Evolutionary conservation across 306 rosid species (phyloP), one percentile per base, ranked within the genome.

Genomic region (Spatholobus suberectus): DNA sequence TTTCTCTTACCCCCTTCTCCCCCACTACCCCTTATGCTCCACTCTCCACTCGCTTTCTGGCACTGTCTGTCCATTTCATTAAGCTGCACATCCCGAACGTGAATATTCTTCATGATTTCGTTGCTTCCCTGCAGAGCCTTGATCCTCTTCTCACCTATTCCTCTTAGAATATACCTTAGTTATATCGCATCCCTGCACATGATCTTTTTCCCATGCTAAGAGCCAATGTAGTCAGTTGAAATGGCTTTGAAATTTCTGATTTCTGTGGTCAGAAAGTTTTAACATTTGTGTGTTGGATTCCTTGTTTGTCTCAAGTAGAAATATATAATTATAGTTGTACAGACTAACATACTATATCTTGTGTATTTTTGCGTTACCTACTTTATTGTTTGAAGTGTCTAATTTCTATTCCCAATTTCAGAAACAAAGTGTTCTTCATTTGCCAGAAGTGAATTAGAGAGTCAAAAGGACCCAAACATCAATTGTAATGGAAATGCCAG

Each of bases 371-470:
- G 63, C 61, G 54, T 65, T 77, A 12, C 67, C 76, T 59, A 70
- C 15, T 44, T 38, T 71, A 8, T 57, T 69, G n/a, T 63, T 59
- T 40, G 35, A 76, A 72, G 76, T 85, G 59, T 41, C 83, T 77
- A 57, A 55, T 77, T 70, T 79, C 58, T 44, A 67, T 89, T 61
- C 34, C 20, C 83, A 69, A 58, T 86, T 88, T 80, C 93, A 95
- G 98, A 93, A 85, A 92, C 93, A 27, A 89, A 89, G 86, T 94
- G 92, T 81, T 91, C 99, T 35, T 92, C 94, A 27, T 73, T 90
- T 54, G 97, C 98, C 73, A 87, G 94, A 88, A 90, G 76, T 74
- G 95, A 94, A 80, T 85, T 85, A 13, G 96, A 83, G 70, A 74
- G 66, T 81, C 94, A 87, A 46, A 91, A 77, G 80, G 92, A 90